Percentiles rank a stretch among this genome's conserved stretches.
These are phyloP conservation scores for Trichoderma sp. DNA, from an alignment of 2,329 filamentous ascomycete species.

Conservation along the genomic window DNA sequence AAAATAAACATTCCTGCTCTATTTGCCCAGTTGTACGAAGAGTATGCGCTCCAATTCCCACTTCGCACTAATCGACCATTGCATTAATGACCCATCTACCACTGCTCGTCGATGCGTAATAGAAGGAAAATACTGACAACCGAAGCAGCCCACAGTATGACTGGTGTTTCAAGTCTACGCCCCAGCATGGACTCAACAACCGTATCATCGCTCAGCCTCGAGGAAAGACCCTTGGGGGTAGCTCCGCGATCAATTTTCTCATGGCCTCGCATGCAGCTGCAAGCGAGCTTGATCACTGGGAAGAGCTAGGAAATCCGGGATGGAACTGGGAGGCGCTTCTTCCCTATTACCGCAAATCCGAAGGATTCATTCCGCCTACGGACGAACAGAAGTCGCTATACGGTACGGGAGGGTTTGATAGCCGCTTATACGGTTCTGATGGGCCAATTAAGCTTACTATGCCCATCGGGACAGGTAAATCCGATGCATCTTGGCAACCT, in stretches of 20 bases:
- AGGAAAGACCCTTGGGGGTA: slow-evolving; percentile 12
- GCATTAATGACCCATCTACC: neutral
- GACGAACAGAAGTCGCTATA: slow-evolving; percentile 39
- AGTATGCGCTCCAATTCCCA: neutral
- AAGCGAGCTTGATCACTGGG: slow-evolving; percentile 36
- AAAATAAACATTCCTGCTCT: neutral
- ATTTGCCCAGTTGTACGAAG: neutral
- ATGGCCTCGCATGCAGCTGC: neutral
- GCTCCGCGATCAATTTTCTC: slow-evolving; percentile 15
- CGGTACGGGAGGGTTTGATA: slow-evolving; percentile 44
- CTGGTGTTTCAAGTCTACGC: slow-evolving; percentile 1
- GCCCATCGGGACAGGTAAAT: slow-evolving; percentile 29
- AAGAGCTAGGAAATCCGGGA: slow-evolving; percentile 35
- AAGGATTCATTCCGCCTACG: slow-evolving; percentile 42
- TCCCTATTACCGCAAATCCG: slow-evolving; percentile 47
- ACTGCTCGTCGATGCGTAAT: no score
- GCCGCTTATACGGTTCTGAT: slow-evolving; percentile 44
- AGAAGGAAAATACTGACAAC: neutral
- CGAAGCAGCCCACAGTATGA: neutral
- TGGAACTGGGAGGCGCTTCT: slow-evolving; percentile 37
- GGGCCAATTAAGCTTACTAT: slow-evolving; percentile 37
- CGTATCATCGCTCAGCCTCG: neutral
- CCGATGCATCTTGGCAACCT: neutral
- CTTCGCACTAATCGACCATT: no score
- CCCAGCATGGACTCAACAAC: neutral